Percentiles rank a stretch among this genome's conserved stretches.
These are phyloP conservation scores for Cordia subcordata DNA, from an alignment of 257 asterid species.

Conservation along the genomic window DNA sequence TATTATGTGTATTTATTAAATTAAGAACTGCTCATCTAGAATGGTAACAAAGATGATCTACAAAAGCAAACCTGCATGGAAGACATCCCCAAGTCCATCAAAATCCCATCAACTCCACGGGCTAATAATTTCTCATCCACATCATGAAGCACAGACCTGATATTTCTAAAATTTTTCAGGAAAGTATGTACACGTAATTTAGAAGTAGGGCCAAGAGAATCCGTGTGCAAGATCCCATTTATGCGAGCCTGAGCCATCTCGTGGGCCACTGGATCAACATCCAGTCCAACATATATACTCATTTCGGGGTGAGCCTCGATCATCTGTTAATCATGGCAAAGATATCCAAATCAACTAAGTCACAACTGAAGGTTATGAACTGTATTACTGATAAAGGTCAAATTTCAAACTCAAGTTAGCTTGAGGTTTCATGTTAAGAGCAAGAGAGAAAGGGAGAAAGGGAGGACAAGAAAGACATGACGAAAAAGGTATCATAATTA, in stretches of 20 bases:
- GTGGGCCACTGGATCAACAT: constrained; percentile 90
- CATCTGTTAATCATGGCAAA: constrained; percentile 51
- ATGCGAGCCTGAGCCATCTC: constrained; percentile 57
- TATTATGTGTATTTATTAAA: too few species aligned
- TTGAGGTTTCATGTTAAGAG: too few species aligned
- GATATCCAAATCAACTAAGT: constrained; percentile 8
- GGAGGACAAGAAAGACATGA: too few species aligned
- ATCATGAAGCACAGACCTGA: constrained; percentile 50
- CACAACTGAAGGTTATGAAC: not conserved
- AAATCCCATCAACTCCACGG: constrained; percentile 68
- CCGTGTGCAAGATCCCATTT: constrained; percentile 23
- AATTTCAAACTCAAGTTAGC: not conserved
- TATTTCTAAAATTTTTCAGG: constrained; percentile 58
- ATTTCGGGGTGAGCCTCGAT: constrained; percentile 85
- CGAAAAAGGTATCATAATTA: too few species aligned
- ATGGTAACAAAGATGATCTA: not conserved
- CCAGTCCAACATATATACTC: constrained; percentile 73
- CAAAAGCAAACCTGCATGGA: constrained; percentile 82
- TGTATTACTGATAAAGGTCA: not conserved
- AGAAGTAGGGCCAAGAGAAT: constrained; percentile 25
- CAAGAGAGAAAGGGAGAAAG: too few species aligned
- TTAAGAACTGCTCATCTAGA: not conserved
- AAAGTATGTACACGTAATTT: constrained; percentile 51
- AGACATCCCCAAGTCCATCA: constrained; percentile 98
- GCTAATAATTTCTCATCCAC: constrained; percentile 34